Conservation (phyloP, 2,329 filamentous ascomycete genomes). For the Laburnicola sp. region DNA sequence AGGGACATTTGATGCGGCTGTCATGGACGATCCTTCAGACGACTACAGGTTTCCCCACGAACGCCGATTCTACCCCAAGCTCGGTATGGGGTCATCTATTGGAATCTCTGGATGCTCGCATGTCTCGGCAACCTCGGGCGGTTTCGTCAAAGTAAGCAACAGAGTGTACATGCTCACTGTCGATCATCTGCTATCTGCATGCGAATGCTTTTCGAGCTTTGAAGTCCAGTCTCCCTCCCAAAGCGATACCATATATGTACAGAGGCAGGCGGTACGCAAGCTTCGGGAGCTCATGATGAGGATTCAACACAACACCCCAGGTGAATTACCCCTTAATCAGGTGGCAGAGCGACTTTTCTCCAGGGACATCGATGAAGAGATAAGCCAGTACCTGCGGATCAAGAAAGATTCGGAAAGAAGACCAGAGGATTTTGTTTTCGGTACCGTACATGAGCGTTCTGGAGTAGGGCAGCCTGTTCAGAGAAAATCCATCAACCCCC, state of each 20-base stretch:
- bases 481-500: conserved; percentile 5
- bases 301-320: conserved; percentile 1
- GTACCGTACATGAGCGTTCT: background rate
- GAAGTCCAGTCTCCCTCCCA: conserved; percentile 11
- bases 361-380: background rate
- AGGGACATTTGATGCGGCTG: background rate
- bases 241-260: conserved; percentile 2
- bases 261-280: background rate
- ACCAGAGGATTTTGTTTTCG: conserved; percentile 2
- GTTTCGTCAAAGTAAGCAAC: conserved; percentile 7
- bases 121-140: conserved; percentile 13
- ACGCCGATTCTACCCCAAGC: conserved; percentile 3
- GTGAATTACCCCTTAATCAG: conserved; percentile 6
- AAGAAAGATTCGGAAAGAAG: background rate
- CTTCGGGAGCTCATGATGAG: conserved; percentile 7
- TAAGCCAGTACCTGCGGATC: conserved; percentile 9
- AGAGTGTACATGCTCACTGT: conserved; percentile 14
- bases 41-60: conserved; percentile 12
- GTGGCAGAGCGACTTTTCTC: conserved; percentile 2
- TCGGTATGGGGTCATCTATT: conserved; percentile 12
- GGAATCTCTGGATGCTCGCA: conserved; percentile 6
- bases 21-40: conserved; percentile 8
- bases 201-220: background rate
- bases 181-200: conserved; percentile 7
- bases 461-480: background rate